Conservation (phyloP, 106 monocot genomes). For the Agapanthus africanus region DNA sequence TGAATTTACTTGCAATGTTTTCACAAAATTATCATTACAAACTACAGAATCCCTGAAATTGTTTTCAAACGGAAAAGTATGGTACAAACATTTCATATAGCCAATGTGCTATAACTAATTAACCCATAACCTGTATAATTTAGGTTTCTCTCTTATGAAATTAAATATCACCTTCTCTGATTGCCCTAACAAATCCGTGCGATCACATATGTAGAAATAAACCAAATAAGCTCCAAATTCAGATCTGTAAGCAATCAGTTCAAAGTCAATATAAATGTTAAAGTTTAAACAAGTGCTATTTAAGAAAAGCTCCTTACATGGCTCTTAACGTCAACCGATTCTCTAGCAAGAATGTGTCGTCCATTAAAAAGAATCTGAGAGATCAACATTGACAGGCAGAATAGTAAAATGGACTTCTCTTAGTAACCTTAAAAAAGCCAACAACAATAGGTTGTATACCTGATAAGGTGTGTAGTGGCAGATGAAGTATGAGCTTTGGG, state of each 20-base stretch:
- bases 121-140: background rate
- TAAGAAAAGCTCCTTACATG: slow-evolving; percentile 52
- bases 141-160: background rate
- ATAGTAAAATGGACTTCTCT: background rate
- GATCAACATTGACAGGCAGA: background rate
- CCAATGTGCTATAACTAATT: background rate
- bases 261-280: slow-evolving; percentile 6
- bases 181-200: slow-evolving; percentile 73
- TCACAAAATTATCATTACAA: background rate
- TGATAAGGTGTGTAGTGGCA: slow-evolving; percentile 26
- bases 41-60: background rate
- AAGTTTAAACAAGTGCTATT: slow-evolving; percentile 5
- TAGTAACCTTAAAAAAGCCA: too few relatives aligned
- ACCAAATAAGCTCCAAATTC: slow-evolving; percentile 76
- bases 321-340: slow-evolving; percentile 65
- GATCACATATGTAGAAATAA: slow-evolving; percentile 86
- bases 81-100: background rate
- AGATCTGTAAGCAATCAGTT: slow-evolving; percentile 45
- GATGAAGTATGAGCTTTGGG: slow-evolving; percentile 34
- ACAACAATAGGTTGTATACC: slow-evolving; percentile 19
- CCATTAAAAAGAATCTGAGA: slow-evolving; percentile 75
- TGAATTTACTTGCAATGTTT: background rate
- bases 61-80: background rate
- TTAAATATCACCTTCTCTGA: slow-evolving; percentile 60
- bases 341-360: slow-evolving; percentile 69